Evolutionary conservation across 192 early-diverging fungal genomes (phyloP).

Genomic region (Backusella liffmaniae): DNA sequence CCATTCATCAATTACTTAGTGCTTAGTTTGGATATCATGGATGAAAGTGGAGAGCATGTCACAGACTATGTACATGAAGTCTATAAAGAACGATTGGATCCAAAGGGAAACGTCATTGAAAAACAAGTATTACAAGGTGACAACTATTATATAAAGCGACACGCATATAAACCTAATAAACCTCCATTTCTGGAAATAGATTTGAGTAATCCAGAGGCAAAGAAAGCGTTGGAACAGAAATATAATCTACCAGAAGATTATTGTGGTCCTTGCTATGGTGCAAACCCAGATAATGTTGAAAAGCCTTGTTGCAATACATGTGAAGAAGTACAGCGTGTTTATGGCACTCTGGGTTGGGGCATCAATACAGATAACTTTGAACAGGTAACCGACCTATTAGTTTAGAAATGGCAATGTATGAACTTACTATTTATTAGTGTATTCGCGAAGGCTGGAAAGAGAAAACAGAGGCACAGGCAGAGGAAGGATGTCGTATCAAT

Average conservation of each 20-base stretch:
- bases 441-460: conserved; percentile 78
- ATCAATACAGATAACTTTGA: conserved; percentile 76
- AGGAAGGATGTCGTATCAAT: conserved; percentile 86
- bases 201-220: conserved; percentile 45
- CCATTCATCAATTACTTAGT: conserved; percentile 39
- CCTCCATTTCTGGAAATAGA: conserved; percentile 28
- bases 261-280: conserved; percentile 90
- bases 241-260: conserved; percentile 37
- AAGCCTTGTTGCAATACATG: conserved; percentile 89
- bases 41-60: conserved; percentile 87
- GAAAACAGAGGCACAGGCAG: conserved; percentile 66
- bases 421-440: conserved; percentile 46
- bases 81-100: conserved; percentile 73
- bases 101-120: conserved; percentile 62
- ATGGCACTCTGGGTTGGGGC: conserved; percentile 77
- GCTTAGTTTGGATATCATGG: conserved; percentile 93
- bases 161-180: background rate
- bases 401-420: background rate
- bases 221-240: conserved; percentile 4
- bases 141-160: background rate
- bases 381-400: conserved; percentile 44
- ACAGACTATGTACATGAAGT: conserved; percentile 72
- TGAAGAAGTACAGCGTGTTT: conserved; percentile 81
- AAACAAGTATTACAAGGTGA: conserved; percentile 47
- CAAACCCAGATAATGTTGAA: conserved; percentile 42